A percentile compares a stretch with the other conserved stretches of the same genome.
Conservation (phyloP, 805 yeast species). For the Pichia membranifaciens region DNA sequence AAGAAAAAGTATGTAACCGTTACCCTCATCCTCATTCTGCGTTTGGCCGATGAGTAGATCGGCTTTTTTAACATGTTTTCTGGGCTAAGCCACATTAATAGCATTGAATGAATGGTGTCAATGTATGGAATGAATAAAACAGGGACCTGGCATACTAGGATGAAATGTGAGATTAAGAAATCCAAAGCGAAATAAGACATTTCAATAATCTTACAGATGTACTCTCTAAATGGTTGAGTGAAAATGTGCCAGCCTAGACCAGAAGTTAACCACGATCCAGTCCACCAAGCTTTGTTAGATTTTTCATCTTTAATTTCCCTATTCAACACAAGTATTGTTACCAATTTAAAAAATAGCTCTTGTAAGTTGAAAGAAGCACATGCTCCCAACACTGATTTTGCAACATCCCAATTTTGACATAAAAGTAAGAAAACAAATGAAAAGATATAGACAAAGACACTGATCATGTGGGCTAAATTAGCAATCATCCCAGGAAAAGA, state of each 20-base stretch:
- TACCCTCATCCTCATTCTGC: conserved; percentile 35
- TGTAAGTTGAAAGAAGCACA: conserved; percentile 53
- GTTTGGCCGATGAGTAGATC: conserved; percentile 36
- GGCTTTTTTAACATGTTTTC: conserved; percentile 42
- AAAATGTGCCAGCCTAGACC: conserved; percentile 57
- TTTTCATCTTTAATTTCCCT: conserved; percentile 57
- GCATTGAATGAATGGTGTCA: conserved; percentile 60
- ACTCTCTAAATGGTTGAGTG: conserved; percentile 62
- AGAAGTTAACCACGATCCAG: conserved; percentile 62
- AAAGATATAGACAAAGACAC: conserved; percentile 47
- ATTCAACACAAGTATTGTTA: conserved; percentile 47
- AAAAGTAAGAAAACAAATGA: conserved; percentile 62
- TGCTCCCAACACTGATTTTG: conserved; percentile 56
- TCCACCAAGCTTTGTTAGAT: conserved; percentile 72
- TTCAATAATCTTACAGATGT: conserved; percentile 56
- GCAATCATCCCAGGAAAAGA: conserved; percentile 51
- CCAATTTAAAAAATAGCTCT: conserved; percentile 45
- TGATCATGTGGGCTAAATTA: conserved; percentile 45
- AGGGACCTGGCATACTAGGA: conserved; percentile 56
- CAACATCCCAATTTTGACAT: conserved; percentile 60
- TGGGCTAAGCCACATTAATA: conserved; percentile 58
- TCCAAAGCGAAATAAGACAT: conserved; percentile 65
- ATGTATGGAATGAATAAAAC: conserved; percentile 56
- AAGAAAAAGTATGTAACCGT: conserved; percentile 31
- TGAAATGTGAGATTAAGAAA: conserved; percentile 50